These are phyloP conservation scores for Amylostereum areolatum DNA, from an alignment of 1,284 basidiomycete genomes.

Conservation along the genomic window DNA sequence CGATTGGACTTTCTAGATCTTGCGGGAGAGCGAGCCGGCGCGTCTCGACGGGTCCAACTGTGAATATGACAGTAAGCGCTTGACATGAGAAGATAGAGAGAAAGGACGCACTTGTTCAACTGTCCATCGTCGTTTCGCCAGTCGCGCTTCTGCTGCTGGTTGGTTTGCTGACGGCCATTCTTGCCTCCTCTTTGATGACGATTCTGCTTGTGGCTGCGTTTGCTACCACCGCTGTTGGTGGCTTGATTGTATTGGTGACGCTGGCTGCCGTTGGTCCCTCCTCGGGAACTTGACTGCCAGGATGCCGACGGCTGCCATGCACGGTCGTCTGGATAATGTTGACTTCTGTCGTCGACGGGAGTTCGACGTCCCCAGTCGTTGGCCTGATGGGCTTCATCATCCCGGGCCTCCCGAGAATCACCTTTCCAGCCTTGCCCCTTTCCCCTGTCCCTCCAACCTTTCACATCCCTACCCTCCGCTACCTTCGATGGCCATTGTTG, in stretches of 20 bases:
- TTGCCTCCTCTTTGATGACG: constrained; percentile 13
- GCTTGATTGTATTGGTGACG: constrained; percentile 16
- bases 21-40: constrained; percentile 16
- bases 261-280: constrained; percentile 13
- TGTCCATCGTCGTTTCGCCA: constrained; percentile 59
- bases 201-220: constrained; percentile 33
- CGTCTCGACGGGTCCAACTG: constrained; percentile 23
- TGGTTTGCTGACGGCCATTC: no score
- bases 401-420: constrained; percentile 16
- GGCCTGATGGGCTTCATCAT: constrained; percentile 6
- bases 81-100: constrained; percentile 10
- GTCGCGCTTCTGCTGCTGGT: constrained; percentile 38
- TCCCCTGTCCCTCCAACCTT: constrained; percentile 7
- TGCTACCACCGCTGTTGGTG: constrained; percentile 17
- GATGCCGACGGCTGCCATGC: constrained; percentile 29
- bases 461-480: constrained; percentile 22
- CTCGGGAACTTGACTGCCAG: constrained; percentile 24
- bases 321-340: constrained; percentile 11
- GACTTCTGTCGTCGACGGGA: not conserved
- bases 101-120: constrained; percentile 59
- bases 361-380: constrained; percentile 10
- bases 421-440: constrained; percentile 11
- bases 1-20: constrained; percentile 25
- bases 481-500: constrained; percentile 37
- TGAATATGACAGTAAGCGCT: constrained; percentile 2